phyloP scores from a whole-genome alignment of 2,329 filamentous ascomycete genomes.

The Blumeria graminis region DNA sequence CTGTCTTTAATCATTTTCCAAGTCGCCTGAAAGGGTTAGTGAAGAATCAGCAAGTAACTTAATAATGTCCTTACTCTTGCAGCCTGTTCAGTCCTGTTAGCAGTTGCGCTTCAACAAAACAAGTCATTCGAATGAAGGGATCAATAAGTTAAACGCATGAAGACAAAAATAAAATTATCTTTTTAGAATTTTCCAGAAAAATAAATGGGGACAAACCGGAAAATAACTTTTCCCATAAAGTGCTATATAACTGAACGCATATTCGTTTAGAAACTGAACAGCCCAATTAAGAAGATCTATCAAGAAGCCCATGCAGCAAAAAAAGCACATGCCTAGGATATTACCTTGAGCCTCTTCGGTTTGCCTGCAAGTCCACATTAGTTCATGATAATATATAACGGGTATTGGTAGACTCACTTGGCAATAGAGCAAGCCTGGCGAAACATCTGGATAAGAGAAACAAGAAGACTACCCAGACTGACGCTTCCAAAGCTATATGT shows the following conservation, averaged over 20 bases:
- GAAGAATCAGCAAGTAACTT: neutral
- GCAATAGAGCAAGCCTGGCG: conserved; percentile 66
- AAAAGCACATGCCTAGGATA: conserved; percentile 37
- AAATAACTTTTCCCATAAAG: conserved; percentile 81
- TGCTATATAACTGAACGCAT: conserved; percentile 80
- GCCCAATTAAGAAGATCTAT: conserved; percentile 65
- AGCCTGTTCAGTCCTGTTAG: neutral
- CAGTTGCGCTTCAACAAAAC: no score
- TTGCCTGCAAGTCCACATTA: conserved; percentile 15
- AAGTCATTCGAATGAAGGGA: no score
- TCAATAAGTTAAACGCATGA: neutral
- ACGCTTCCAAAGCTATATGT: conserved; percentile 90
- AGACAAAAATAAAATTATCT: neutral
- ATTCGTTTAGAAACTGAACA: conserved; percentile 71
- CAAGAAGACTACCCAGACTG: conserved; percentile 59
- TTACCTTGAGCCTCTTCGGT: conserved; percentile 42
- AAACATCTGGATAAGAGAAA: conserved; percentile 69
- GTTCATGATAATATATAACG: neutral
- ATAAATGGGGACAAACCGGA: conserved; percentile 29
- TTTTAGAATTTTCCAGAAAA: neutral
- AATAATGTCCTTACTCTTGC: neutral
- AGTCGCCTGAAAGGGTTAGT: conserved; percentile 11
- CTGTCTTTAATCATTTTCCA: conserved; percentile 64
- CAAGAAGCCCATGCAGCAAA: conserved; percentile 55
- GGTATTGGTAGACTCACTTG: conserved; percentile 16